Percentiles rank a stretch among this genome's conserved stretches.
Evolutionary conservation across 2,329 filamentous ascomycete genomes (phyloP).

Genomic region (Xylaria hypoxylon): DNA sequence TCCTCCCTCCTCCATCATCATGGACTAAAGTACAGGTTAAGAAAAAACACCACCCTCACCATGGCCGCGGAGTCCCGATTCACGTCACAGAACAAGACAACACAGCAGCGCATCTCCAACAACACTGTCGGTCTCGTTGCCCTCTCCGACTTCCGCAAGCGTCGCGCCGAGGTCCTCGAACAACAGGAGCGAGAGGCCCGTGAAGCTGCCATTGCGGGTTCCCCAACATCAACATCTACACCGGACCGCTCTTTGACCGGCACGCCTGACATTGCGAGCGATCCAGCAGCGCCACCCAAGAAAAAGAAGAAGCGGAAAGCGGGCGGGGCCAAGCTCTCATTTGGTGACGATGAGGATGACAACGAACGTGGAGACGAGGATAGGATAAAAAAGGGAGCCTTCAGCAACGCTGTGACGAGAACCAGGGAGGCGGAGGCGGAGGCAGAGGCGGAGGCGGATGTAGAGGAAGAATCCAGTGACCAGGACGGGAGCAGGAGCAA

Average conservation of each 20-base stretch:
- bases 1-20: too few relatives aligned
- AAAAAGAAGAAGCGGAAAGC: slow-evolving; percentile 59
- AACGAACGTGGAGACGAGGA: slow-evolving; percentile 55
- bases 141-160: slow-evolving; percentile 94
- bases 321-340: slow-evolving; percentile 67
- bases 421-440: background rate
- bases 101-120: slow-evolving; percentile 83
- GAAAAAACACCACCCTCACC: slow-evolving; percentile 2
- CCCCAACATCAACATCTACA: slow-evolving; percentile 55
- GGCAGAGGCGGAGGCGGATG: too few relatives aligned
- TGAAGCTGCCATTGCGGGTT: slow-evolving; percentile 64
- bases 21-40: too few relatives aligned
- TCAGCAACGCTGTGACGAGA: background rate
- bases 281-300: slow-evolving; percentile 53
- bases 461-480: background rate
- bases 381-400: background rate
- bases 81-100: slow-evolving; percentile 78
- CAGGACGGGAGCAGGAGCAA: slow-evolving; percentile 42
- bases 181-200: slow-evolving; percentile 85
- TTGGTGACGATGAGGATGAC: slow-evolving; percentile 73
- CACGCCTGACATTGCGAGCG: slow-evolving; percentile 60
- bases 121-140: slow-evolving; percentile 92
- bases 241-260: slow-evolving; percentile 62
- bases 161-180: slow-evolving; percentile 92
- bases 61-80: slow-evolving; percentile 67